phyloP scores from a whole-genome alignment of 75 land plant genomes.

The Sequoia sempervirens region DNA sequence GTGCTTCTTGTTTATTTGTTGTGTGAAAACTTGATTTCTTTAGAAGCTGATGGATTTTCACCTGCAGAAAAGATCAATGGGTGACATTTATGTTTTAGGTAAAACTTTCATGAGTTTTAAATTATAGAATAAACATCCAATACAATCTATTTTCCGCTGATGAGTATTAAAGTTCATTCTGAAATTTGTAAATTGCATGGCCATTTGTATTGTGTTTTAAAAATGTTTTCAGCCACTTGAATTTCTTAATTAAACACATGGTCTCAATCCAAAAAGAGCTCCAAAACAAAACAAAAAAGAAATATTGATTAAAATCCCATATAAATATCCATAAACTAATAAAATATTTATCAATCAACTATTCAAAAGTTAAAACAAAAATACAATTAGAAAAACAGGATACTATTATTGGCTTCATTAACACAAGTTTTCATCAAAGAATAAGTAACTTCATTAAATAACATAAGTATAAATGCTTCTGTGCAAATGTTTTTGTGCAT shows the following conservation, averaged over 20 bases:
- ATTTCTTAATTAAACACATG: background rate
- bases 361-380: too few species aligned
- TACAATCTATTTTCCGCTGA: background rate
- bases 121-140: background rate
- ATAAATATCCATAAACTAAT: background rate
- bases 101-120: background rate
- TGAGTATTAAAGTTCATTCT: background rate
- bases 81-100: background rate
- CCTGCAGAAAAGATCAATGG: constrained; percentile 33
- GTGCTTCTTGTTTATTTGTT: constrained; percentile 67
- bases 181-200: background rate
- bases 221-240: background rate
- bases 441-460: background rate
- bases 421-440: background rate
- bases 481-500: background rate
- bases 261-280: background rate
- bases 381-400: background rate
- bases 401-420: background rate
- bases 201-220: background rate
- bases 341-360: background rate
- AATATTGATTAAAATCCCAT: background rate
- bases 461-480: too few species aligned
- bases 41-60: constrained; percentile 75
- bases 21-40: constrained; percentile 63
- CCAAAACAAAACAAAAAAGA: background rate